Conservation (phyloP, 1,284 basidiomycete genomes). For the Hymenochaete sp. region DNA sequence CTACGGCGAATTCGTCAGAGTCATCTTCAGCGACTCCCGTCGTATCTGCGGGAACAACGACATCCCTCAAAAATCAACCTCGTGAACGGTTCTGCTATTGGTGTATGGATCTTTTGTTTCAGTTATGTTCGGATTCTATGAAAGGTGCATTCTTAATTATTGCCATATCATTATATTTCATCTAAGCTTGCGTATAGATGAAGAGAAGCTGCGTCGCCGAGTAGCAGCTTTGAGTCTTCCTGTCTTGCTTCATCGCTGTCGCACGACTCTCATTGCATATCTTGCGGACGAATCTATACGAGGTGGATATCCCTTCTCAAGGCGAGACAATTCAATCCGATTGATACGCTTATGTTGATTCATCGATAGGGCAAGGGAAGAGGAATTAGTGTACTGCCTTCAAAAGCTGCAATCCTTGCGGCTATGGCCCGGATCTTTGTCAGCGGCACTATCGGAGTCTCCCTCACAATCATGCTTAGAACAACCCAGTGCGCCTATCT, state of each 20-base stretch:
- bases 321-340: slow-evolving; percentile 37
- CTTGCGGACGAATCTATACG: slow-evolving; percentile 76
- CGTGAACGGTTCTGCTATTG: slow-evolving; percentile 88
- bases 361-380: slow-evolving; percentile 64
- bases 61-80: slow-evolving; percentile 45
- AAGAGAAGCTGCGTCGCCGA: slow-evolving; percentile 48
- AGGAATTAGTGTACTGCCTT: slow-evolving; percentile 82
- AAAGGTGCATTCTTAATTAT: slow-evolving; percentile 37
- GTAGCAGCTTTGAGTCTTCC: slow-evolving; percentile 66
- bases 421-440: slow-evolving; percentile 66
- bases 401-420: slow-evolving; percentile 62
- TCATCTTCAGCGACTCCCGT: slow-evolving; percentile 24
- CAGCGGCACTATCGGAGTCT: slow-evolving; percentile 60
- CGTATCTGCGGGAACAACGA: slow-evolving; percentile 51
- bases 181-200: slow-evolving; percentile 34
- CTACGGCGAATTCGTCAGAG: slow-evolving; percentile 18
- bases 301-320: slow-evolving; percentile 77
- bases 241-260: slow-evolving; percentile 66
- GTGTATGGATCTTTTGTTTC: slow-evolving; percentile 86
- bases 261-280: slow-evolving; percentile 59
- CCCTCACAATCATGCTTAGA: slow-evolving; percentile 46
- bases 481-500: slow-evolving; percentile 40
- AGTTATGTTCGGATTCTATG: slow-evolving; percentile 59
- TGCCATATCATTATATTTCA: not conserved
- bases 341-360: slow-evolving; percentile 11